A percentile compares a stretch with the other conserved stretches of the same genome.
These are phyloP conservation scores for Phytophthora vignae DNA, from an alignment of 352 stramenopile genomes.

Conservation along the genomic window DNA sequence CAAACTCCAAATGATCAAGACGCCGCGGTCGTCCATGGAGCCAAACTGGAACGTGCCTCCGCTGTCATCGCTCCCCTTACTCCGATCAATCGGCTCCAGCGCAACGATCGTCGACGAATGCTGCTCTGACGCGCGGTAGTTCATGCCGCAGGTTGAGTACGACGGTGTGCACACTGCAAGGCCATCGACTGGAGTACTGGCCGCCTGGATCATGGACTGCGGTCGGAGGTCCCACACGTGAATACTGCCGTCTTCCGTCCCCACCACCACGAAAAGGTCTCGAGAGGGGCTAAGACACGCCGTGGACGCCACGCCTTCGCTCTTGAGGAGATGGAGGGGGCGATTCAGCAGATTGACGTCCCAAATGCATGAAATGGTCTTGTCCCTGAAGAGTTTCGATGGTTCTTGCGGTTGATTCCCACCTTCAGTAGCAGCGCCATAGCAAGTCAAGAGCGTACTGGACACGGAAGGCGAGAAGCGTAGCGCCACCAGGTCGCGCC, in stretches of 20 bases:
- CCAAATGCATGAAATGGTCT: slow-evolving; percentile 72
- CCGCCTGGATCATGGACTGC: slow-evolving; percentile 29
- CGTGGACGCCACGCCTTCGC: slow-evolving; percentile 53
- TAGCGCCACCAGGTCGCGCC: slow-evolving; percentile 44
- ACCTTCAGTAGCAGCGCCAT: slow-evolving; percentile 27
- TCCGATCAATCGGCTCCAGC: slow-evolving; percentile 47
- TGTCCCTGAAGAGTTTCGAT: slow-evolving; percentile 32
- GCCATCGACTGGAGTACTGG: slow-evolving; percentile 26
- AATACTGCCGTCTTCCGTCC: slow-evolving; percentile 69
- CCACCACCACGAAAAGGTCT: slow-evolving; percentile 62
- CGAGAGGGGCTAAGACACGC: slow-evolving; percentile 54
- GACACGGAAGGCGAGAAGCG: slow-evolving; percentile 63
- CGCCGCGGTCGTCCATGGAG: slow-evolving; percentile 73
- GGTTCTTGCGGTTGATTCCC: slow-evolving; percentile 14
- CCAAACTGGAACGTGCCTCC: slow-evolving; percentile 69
- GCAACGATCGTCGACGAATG: slow-evolving; percentile 59
- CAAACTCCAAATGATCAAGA: slow-evolving; percentile 79
- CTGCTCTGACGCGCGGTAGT: slow-evolving; percentile 48
- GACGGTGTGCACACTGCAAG: slow-evolving; percentile 52
- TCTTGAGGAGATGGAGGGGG: slow-evolving; percentile 54
- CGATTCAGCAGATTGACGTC: slow-evolving; percentile 64
- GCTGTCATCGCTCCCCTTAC: slow-evolving; percentile 6
- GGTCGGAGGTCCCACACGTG: slow-evolving; percentile 74
- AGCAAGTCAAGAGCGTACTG: slow-evolving; percentile 55
- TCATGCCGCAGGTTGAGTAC: slow-evolving; percentile 67